phyloP scores from a whole-genome alignment of 768 basidiomycete species.

The Solioccasus polychromus region DNA sequence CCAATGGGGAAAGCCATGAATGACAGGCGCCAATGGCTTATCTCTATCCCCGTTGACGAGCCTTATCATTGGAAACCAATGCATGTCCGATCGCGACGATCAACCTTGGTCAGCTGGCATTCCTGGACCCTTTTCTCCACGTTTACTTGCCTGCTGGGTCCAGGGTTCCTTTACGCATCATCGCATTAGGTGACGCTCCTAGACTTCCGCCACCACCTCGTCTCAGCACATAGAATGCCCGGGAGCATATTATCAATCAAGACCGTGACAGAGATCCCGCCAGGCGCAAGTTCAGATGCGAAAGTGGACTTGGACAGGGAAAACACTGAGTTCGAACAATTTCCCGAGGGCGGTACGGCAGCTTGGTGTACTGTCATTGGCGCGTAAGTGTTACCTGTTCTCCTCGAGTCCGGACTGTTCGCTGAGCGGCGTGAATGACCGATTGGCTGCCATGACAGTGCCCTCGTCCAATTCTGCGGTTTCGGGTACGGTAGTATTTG shows the following conservation, averaged over 20 bases:
- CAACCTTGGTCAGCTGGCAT: too few species aligned
- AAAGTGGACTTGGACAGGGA: conserved; percentile 1
- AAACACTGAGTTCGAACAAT: conserved; percentile 2
- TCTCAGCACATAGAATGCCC: conserved; percentile 4
- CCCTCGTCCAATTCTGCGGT: conserved; percentile 31
- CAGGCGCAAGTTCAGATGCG: background rate
- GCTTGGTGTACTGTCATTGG: conserved; percentile 27
- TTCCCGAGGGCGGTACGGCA: conserved; percentile 28
- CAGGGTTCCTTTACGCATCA: too few species aligned
- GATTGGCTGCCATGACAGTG: conserved; percentile 14
- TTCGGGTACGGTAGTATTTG: conserved; percentile 24
- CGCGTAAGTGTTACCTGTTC: conserved; percentile 10
- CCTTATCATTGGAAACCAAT: too few species aligned
- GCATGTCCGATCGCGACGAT: too few species aligned
- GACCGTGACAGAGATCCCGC: background rate
- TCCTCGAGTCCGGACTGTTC: too few species aligned
- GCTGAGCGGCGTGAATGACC: background rate
- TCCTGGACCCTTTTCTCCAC: too few species aligned
- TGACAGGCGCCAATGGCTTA: too few species aligned
- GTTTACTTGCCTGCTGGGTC: too few species aligned
- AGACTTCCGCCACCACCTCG: background rate
- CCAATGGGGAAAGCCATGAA: too few species aligned
- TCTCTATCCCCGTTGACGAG: too few species aligned
- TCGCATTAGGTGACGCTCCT: background rate
- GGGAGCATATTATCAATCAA: conserved; percentile 2